phyloP scores from a whole-genome alignment of 1,284 basidiomycete genomes.

The Anthracocystis setariae region DNA sequence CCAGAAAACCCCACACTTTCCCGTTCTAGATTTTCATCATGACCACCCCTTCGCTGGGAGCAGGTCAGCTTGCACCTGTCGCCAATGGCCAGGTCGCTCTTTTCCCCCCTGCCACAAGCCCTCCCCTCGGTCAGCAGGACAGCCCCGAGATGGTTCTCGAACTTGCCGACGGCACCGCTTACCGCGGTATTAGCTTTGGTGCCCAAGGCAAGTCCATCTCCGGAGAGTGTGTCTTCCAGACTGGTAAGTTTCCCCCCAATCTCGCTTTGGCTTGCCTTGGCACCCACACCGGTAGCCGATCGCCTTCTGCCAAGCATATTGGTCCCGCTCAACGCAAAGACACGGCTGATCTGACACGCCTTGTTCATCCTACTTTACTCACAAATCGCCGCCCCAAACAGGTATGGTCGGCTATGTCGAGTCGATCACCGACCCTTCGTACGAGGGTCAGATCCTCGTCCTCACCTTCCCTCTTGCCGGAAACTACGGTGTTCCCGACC shows the following conservation, averaged over 20 bases:
- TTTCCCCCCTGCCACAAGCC: constrained; percentile 47
- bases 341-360: constrained; percentile 24
- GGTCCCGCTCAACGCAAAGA: background rate
- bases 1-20: background rate
- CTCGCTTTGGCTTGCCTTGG: background rate
- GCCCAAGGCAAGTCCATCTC: constrained; percentile 88
- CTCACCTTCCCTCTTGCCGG: constrained; percentile 96
- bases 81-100: constrained; percentile 36
- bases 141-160: constrained; percentile 77
- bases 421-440: constrained; percentile 97
- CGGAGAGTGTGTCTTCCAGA: constrained; percentile 99
- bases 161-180: constrained; percentile 88
- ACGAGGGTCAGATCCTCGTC: constrained; percentile 96
- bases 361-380: background rate
- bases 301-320: background rate
- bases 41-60: constrained; percentile 54
- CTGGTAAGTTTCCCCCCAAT: constrained; percentile 75
- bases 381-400: constrained; percentile 21
- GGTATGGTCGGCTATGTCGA: constrained; percentile 96
- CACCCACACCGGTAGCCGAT: background rate
- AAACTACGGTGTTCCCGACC: constrained; percentile 96
- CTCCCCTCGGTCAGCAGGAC: constrained; percentile 49
- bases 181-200: constrained; percentile 91
- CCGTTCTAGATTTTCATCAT: constrained; percentile 23
- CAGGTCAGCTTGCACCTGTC: constrained; percentile 43